A percentile compares a stretch with the other conserved stretches of the same genome.
phyloP scores from a whole-genome alignment of 2,329 filamentous ascomycete genomes.

The Sarocladiaceae sp. region DNA sequence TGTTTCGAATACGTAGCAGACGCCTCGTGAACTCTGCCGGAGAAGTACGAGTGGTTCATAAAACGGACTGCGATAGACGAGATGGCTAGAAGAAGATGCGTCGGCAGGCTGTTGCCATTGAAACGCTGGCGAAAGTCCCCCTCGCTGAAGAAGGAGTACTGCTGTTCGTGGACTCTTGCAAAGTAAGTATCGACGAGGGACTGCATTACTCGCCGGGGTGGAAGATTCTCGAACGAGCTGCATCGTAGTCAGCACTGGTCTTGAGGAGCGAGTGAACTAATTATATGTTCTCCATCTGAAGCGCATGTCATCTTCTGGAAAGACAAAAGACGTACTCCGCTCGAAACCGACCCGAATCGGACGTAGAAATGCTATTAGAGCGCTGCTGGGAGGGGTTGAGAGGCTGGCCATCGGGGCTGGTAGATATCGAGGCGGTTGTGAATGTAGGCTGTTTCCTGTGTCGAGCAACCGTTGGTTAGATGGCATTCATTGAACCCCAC shows the following conservation, averaged over 20 bases:
- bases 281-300: too few species aligned
- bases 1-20: conserved; percentile 1
- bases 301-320: too few species aligned
- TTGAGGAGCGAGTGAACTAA: too few species aligned
- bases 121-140: not conserved
- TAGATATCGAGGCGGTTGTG: not conserved
- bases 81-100: not conserved
- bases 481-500: too few species aligned
- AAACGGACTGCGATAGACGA: not conserved
- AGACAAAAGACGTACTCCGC: not conserved
- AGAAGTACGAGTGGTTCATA: conserved; percentile 3
- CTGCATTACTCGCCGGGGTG: conserved; percentile 7
- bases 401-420: not conserved
- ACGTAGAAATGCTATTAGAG: conserved; percentile 1
- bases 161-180: conserved; percentile 22
- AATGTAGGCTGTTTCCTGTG: not conserved
- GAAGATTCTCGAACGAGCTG: conserved; percentile 3
- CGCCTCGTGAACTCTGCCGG: not conserved
- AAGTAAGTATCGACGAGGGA: conserved; percentile 27
- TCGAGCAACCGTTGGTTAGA: too few species aligned
- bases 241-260: not conserved
- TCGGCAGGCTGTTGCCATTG: not conserved
- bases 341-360: not conserved
- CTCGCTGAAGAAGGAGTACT: conserved; percentile 1
- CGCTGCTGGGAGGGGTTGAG: not conserved